phyloP scores from a whole-genome alignment of 495 filamentous ascomycete species.

The Neurospora sp. region DNA sequence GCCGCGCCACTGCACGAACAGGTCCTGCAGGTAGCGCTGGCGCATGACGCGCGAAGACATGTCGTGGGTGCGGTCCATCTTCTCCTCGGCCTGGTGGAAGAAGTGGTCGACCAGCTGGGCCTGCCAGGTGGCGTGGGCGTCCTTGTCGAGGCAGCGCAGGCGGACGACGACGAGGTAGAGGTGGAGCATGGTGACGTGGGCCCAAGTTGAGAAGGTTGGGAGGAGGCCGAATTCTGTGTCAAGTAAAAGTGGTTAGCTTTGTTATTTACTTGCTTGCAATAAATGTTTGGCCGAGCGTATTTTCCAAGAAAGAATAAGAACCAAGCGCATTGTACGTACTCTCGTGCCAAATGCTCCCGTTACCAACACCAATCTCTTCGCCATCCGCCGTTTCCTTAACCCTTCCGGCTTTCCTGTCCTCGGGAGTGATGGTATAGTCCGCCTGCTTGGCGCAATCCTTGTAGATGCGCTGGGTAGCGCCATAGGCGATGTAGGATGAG shows the following conservation, averaged over 20 bases:
- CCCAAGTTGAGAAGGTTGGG: slow-evolving; percentile 89
- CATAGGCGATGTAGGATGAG: slow-evolving; percentile 24
- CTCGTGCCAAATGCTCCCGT: slow-evolving; percentile 73
- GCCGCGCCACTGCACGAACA: slow-evolving; percentile 88
- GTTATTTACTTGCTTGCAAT: background rate
- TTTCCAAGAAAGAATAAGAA: slow-evolving; percentile 11
- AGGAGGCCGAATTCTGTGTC: slow-evolving; percentile 45
- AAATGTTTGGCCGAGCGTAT: background rate
- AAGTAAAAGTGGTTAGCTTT: background rate
- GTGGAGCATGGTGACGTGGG: slow-evolving; percentile 90
- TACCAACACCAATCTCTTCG: slow-evolving; percentile 66
- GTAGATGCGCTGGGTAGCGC: slow-evolving; percentile 66
- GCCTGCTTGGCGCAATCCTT: slow-evolving; percentile 67
- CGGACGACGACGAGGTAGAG: slow-evolving; percentile 91
- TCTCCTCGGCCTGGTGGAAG: slow-evolving; percentile 82
- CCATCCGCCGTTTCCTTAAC: slow-evolving; percentile 58
- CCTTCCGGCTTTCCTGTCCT: slow-evolving; percentile 41
- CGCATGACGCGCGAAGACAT: slow-evolving; percentile 54
- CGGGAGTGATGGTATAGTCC: slow-evolving; percentile 57
- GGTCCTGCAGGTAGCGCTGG: slow-evolving; percentile 81
- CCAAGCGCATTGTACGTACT: slow-evolving; percentile 37
- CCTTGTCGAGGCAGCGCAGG: slow-evolving; percentile 61
- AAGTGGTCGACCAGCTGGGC: slow-evolving; percentile 70
- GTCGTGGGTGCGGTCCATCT: slow-evolving; percentile 64
- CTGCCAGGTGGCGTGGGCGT: slow-evolving; percentile 28